Base-by-base conservation (phyloP, 2,329 filamentous ascomycete species). In the Aspergillus nomiae region DNA sequence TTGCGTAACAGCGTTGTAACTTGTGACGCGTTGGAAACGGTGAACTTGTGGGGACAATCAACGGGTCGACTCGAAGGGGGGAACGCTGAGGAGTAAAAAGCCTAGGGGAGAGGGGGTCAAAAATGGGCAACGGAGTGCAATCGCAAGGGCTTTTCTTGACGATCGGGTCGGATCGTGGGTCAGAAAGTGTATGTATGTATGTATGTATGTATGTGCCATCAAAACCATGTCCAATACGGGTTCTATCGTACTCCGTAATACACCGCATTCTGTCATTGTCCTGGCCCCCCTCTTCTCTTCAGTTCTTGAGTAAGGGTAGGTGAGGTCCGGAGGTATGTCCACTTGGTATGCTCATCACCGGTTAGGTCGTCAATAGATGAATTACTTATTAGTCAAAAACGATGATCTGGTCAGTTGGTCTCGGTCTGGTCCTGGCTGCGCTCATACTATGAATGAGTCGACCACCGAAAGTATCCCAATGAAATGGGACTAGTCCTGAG, bases 21-120 rank as follows among this genome's bases (percentile, higher is more conserved):
- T 63, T 64, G 64, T 70, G 65, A 70, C 64, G 67, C 67, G 67
- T 65, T 67, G 66, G 60, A 65, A 69, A 68, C 67, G 67, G 67
- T 69, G 67, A 69, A 69, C 67, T 67, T 69, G 67, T 67, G 67
- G 67, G 65, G 67, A 69, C 63, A 36, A 58, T 24, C 34, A 30
- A 55, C 36, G 30, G 53, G 9, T 3, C 24, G 43, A 57, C 58
- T 61, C 46, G 41, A 60, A 56, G 38, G 58, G 46, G 36, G 38
- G 45, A 24, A 24, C 24, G 46, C 45, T 50, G 46, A 50, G 46
- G 46, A 50, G 45, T 32, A 30, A 46, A 46, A 26, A 36, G 54
- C 19, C 32, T 30, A 46, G 38, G 28, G n/a, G 36, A 56, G 32
- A 50, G 36, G 30, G 43, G 26, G 32, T 41, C 38, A 19, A 50